Conservation (phyloP, 2,329 filamentous ascomycete genomes). For the Sporothrix curviconia region DNA sequence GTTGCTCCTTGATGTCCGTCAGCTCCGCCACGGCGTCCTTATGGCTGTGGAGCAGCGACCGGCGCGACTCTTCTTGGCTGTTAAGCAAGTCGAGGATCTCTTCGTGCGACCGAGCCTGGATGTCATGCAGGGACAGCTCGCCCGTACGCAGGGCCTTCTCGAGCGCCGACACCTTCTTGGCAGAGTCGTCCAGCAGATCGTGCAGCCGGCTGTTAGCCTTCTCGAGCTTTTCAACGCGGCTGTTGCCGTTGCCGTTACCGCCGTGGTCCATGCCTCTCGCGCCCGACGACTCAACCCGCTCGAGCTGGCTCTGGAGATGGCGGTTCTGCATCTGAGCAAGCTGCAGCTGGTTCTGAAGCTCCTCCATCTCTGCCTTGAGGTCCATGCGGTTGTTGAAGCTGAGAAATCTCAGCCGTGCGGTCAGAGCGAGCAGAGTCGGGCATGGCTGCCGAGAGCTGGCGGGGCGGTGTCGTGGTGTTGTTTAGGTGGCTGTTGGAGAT, state of each 20-base stretch:
- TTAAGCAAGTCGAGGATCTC: conserved; percentile 90
- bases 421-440: conserved; percentile 80
- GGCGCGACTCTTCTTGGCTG: conserved; percentile 83
- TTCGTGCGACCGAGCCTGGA: conserved; percentile 89
- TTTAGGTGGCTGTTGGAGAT: conserved; percentile 54
- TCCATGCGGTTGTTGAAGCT: conserved; percentile 87
- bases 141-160: conserved; percentile 83
- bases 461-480: conserved; percentile 55
- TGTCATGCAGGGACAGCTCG: conserved; percentile 80
- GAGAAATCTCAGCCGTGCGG: conserved; percentile 72
- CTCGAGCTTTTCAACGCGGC: conserved; percentile 81
- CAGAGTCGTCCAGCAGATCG: conserved; percentile 88
- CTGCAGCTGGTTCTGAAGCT: conserved; percentile 89
- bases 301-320: conserved; percentile 81
- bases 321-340: conserved; percentile 92
- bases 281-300: conserved; percentile 59
- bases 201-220: conserved; percentile 86
- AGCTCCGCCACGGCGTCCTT: conserved; percentile 81
- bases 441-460: conserved; percentile 55
- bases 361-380: conserved; percentile 80
- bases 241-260: conserved; percentile 3
- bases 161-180: conserved; percentile 82
- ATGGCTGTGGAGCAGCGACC: conserved; percentile 73
- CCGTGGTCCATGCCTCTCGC: conserved; percentile 29
- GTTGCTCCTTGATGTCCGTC: conserved; percentile 74